Evolutionary conservation across 192 early-diverging fungal genomes (phyloP), one percentile per base, ranked within the genome.

Genomic region (Dispira simplex): DNA sequence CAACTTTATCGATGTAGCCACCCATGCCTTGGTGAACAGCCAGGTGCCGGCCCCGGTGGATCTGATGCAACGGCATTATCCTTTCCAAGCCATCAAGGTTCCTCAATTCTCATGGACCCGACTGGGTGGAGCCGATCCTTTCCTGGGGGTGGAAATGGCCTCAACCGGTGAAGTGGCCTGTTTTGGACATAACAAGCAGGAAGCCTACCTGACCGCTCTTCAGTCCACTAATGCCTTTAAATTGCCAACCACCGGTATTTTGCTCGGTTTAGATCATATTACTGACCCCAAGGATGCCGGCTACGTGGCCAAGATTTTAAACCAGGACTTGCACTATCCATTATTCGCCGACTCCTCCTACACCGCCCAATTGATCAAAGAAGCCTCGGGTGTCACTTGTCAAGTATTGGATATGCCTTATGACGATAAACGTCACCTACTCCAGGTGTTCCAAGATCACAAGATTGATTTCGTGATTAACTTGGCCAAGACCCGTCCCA

Each of bases 141-240:
- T 94, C 77, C 79, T 98, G 44, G 92, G 92, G 62, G 96, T 98
- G 58, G 96, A 98, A 75, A 98, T 98, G 96, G 87, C 93, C 23
- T 92, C 90, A 14, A 98, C 95, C 3, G 95, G 95, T 62, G 95
- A 98, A 78, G 92, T 98, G 16, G 95, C 95, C 0, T 95, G 93
- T 76, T 98, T 98, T 68, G 96, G 96, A 25, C 76, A 78, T 32
- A 86, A 95, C 64, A 86, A 94, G 56, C 78, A 87, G 49, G 90
- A 95, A 67, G 92, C 93, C 6, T 95, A 86, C 77, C 75, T 92
- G 45, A 69, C 85, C 12, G 77, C 89, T 16, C 77, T 95, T 10
- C 80, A 89, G 54, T 82, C 90, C 47, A 93, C 91, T 67, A 94
- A 93, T 75, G 91, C 87, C 59, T 93, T 97, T 81, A 84, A 87